Evolutionary conservation across 768 basidiomycete genomes (phyloP), one percentile per base, ranked within the genome.

Genomic region (Russula virescens): DNA sequence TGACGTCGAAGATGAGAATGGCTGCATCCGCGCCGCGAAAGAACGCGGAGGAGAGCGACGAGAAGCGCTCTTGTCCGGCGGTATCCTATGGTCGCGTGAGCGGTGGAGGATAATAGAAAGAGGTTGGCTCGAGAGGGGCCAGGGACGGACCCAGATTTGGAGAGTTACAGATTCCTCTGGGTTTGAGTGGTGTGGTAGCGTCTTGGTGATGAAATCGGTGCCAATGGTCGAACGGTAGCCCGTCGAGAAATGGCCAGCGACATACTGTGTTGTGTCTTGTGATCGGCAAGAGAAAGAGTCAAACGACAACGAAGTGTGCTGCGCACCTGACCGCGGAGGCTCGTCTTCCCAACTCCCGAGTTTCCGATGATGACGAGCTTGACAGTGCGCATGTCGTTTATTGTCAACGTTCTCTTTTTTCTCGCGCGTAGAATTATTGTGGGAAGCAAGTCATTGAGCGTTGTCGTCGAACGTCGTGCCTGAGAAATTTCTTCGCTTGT

Each of bases 51-150:
- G 91, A 90, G 19, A 94, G 80, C 45, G 82, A 86, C 1, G 90
- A 90, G 75, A 94, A 94, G 5, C 92, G 83, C 69, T 94, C 91
- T 71, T 94, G 92, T 2, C 92, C 91, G 1, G 90, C 89, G 0
- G 89, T 92, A 69, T 93, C 91, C 87, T 91, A 67, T 23, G 35
- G 31, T 64, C 49, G 67, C 56, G 43, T 28, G 53, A 62, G 55
- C 3, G 25, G 55, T 45, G 26, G 49, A 19, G 5, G 52, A n/a
- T n/a, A n/a, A n/a, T 45, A 28, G 21, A 47, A 31, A 43, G 16
- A 16, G 8, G 25, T 3, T n/a, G 31, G 8, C 42, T 43, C 42
- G 8, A 51, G 21, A 64, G 18, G 61, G 28, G 10, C 42, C 21
- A 40, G 31, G 50, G 58, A 76, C 73, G 62, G 68, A 82, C 83